Conservation (phyloP, 2,329 filamentous ascomycete species). For the Laburnicola sp. region DNA sequence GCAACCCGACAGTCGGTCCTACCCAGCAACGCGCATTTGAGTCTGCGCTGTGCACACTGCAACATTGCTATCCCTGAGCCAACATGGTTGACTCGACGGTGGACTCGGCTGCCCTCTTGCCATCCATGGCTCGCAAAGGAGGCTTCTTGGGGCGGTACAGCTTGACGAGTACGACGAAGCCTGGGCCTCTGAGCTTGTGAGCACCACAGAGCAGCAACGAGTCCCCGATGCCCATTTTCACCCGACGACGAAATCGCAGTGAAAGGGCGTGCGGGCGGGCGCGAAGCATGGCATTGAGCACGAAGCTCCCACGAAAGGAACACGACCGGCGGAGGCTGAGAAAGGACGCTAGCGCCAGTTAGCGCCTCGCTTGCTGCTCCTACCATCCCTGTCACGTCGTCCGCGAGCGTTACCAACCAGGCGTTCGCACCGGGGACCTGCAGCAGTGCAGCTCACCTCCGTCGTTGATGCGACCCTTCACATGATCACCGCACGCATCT, state of each 20-base stretch:
- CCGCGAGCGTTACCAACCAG: constrained; percentile 13
- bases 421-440: constrained; percentile 16
- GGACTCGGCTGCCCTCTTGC: too few species aligned
- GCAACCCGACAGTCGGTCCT: background rate
- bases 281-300: constrained; percentile 6
- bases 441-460: constrained; percentile 1
- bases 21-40: too few species aligned
- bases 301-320: constrained; percentile 24
- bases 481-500: constrained; percentile 4
- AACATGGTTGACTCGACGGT: too few species aligned
- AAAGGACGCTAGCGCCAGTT: constrained; percentile 11
- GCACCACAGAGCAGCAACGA: too few species aligned
- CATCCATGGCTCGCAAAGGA: too few species aligned
- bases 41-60: too few species aligned
- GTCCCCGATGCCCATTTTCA: too few species aligned
- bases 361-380: constrained; percentile 20
- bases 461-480: background rate
- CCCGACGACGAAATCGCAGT: background rate
- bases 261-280: background rate
- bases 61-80: too few species aligned
- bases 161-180: too few species aligned
- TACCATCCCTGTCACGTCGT: constrained; percentile 16
- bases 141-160: too few species aligned
- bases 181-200: too few species aligned
- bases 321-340: constrained; percentile 10